phyloP scores from a whole-genome alignment of 202 grass and related monocot genomes.

The Zoysia matrella region DNA sequence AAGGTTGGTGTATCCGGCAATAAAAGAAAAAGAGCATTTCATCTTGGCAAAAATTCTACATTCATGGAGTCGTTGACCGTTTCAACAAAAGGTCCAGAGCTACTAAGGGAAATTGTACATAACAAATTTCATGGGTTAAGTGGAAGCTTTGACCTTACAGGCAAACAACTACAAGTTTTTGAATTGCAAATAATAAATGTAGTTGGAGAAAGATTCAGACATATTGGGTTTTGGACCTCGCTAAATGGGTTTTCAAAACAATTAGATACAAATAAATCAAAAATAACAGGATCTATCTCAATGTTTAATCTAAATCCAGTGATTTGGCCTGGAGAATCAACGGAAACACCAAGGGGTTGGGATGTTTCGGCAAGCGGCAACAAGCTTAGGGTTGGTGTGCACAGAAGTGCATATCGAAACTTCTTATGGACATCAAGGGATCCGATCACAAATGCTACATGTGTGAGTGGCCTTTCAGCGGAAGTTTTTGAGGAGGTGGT shows the following conservation, averaged over 20 bases:
- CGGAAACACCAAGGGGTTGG: conserved; percentile 46
- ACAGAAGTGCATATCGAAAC: conserved; percentile 15
- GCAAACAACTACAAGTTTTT: no score
- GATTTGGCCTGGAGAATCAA: conserved; percentile 42
- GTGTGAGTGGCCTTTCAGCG: conserved; percentile 31
- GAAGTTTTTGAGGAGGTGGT: conserved; percentile 62
- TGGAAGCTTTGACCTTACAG: no score
- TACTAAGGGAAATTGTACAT: conserved; percentile 42
- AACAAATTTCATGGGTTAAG: conserved; percentile 39
- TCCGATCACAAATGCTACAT: conserved; percentile 30
- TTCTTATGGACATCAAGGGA: conserved; percentile 36
- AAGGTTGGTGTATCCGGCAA: neutral
- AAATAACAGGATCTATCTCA: no score
- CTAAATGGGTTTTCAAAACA: no score
- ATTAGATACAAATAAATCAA: no score
- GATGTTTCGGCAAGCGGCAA: conserved; percentile 43
- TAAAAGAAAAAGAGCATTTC: neutral
- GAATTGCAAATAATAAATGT: no score
- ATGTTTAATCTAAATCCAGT: no score
- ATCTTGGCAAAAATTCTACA: conserved; percentile 15
- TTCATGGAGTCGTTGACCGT: conserved; percentile 14
- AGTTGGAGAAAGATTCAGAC: no score
- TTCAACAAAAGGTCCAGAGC: conserved; percentile 47
- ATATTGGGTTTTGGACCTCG: no score
- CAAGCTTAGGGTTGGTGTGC: conserved; percentile 61